These are phyloP conservation scores for Irpex lacteus DNA, from an alignment of 1,284 basidiomycete genomes.

Conservation along the genomic window DNA sequence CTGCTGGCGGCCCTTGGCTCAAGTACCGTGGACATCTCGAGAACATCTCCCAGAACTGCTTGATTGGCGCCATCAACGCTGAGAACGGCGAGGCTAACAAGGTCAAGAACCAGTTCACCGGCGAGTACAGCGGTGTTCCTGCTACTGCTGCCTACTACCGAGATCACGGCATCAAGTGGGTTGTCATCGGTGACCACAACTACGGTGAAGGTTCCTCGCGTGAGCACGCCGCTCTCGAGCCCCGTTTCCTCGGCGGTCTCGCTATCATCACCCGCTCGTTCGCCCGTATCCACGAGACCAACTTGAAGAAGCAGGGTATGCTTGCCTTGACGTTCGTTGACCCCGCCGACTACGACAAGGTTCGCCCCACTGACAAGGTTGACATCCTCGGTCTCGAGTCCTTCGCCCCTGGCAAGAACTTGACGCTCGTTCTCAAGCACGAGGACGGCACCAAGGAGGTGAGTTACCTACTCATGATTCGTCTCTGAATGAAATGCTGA, in stretches of 20 bases:
- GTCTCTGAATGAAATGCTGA: conserved; percentile 14
- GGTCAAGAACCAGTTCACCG: conserved; percentile 88
- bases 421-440: conserved; percentile 81
- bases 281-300: conserved; percentile 98
- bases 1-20: conserved; percentile 97
- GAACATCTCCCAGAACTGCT: conserved; percentile 98
- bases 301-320: conserved; percentile 98
- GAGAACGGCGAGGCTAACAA: conserved; percentile 97
- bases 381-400: conserved; percentile 81
- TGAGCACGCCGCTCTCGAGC: conserved; percentile 97
- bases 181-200: conserved; percentile 93
- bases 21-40: conserved; percentile 99
- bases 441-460: conserved; percentile 76
- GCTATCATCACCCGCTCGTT: conserved; percentile 96
- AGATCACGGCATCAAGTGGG: conserved; percentile 90
- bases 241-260: conserved; percentile 92
- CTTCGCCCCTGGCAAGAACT: conserved; percentile 86
- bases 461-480: conserved; percentile 23
- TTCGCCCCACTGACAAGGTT: conserved; percentile 81
- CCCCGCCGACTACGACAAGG: conserved; percentile 88
- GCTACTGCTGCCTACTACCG: conserved; percentile 87
- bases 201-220: conserved; percentile 98
- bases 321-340: conserved; percentile 88
- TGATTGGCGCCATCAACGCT: conserved; percentile 95
- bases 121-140: conserved; percentile 86